These are phyloP conservation scores for Podospora bellae-mahoneyi DNA, from an alignment of 495 filamentous ascomycete species.

Conservation along the genomic window DNA sequence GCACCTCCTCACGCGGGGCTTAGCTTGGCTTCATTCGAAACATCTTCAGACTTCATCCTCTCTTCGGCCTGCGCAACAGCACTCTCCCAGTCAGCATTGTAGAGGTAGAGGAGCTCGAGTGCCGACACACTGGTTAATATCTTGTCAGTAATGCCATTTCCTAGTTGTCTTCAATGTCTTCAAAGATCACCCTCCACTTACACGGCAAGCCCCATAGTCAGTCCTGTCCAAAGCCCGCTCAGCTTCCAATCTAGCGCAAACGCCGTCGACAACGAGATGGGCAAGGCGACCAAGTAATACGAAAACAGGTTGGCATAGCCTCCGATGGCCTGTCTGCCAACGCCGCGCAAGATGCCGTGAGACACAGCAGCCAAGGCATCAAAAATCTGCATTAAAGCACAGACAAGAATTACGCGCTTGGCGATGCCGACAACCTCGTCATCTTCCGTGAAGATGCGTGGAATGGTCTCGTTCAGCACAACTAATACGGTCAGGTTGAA, in stretches of 20 bases:
- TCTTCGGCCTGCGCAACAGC: conserved; percentile 25
- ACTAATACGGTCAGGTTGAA: conserved; percentile 64
- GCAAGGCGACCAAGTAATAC: conserved; percentile 77
- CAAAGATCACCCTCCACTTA: conserved; percentile 12
- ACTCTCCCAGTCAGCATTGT: conserved; percentile 27
- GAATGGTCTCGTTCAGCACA: conserved; percentile 52
- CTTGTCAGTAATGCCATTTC: not conserved
- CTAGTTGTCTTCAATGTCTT: not conserved
- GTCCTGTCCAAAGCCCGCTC: conserved; percentile 67
- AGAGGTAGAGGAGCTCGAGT: conserved; percentile 28
- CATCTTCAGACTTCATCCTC: conserved; percentile 27
- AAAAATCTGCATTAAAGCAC: conserved; percentile 75
- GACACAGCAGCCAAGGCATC: conserved; percentile 68
- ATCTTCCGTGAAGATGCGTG: conserved; percentile 68
- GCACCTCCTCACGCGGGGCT: not conserved
- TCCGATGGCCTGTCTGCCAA: conserved; percentile 74
- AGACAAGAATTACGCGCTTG: conserved; percentile 64
- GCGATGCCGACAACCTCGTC: conserved; percentile 66
- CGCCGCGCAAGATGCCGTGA: conserved; percentile 73
- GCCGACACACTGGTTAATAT: conserved; percentile 19
- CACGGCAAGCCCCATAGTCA: conserved; percentile 58
- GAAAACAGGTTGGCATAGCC: conserved; percentile 74
- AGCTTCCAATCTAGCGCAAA: conserved; percentile 67
- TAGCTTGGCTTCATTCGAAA: conserved; percentile 18
- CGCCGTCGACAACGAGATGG: conserved; percentile 64